Evolutionary conservation across 495 filamentous ascomycete species (phyloP).

Genomic region (Lasiosphaeria miniovina): DNA sequence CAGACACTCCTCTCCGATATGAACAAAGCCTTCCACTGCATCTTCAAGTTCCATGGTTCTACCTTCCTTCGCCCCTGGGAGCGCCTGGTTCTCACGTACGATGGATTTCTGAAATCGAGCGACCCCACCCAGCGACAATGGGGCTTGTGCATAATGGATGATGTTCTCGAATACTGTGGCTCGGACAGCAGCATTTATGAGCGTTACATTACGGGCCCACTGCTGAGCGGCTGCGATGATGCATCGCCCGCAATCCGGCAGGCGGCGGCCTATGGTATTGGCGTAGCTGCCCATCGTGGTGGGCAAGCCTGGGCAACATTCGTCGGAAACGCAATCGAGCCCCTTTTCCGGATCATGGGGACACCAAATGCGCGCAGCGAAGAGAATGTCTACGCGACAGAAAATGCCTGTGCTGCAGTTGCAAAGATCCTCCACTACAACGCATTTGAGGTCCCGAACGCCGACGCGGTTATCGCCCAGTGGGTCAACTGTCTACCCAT

Average conservation of each 20-base stretch:
- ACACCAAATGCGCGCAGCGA: slow-evolving; percentile 77
- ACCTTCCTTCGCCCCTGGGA: slow-evolving; percentile 86
- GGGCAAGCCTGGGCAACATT: slow-evolving; percentile 81
- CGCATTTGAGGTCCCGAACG: slow-evolving; percentile 64
- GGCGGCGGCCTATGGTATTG: slow-evolving; percentile 93
- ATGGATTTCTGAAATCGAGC: slow-evolving; percentile 73
- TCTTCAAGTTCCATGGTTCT: slow-evolving; percentile 92
- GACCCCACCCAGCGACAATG: slow-evolving; percentile 96
- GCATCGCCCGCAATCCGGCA: slow-evolving; percentile 87
- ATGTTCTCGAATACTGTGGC: slow-evolving; percentile 95
- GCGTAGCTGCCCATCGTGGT: slow-evolving; percentile 92
- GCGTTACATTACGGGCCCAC: slow-evolving; percentile 77
- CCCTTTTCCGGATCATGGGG: slow-evolving; percentile 78
- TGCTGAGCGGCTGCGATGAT: slow-evolving; percentile 80
- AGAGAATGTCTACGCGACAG: slow-evolving; percentile 92
- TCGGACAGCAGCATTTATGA: slow-evolving; percentile 78
- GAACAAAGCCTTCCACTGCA: slow-evolving; percentile 99
- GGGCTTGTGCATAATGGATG: slow-evolving; percentile 98
- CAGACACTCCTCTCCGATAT: slow-evolving; percentile 96
- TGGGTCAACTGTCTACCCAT: slow-evolving; percentile 93
- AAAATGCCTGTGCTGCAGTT: slow-evolving; percentile 95
- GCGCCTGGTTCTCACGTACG: slow-evolving; percentile 76
- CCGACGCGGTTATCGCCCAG: slow-evolving; percentile 66
- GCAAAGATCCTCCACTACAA: slow-evolving; percentile 96
- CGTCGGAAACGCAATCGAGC: slow-evolving; percentile 70